Percentiles rank a stretch among this genome's conserved stretches.
Conservation (phyloP, 75 land plant genomes). For the Pinus taeda region DNA sequence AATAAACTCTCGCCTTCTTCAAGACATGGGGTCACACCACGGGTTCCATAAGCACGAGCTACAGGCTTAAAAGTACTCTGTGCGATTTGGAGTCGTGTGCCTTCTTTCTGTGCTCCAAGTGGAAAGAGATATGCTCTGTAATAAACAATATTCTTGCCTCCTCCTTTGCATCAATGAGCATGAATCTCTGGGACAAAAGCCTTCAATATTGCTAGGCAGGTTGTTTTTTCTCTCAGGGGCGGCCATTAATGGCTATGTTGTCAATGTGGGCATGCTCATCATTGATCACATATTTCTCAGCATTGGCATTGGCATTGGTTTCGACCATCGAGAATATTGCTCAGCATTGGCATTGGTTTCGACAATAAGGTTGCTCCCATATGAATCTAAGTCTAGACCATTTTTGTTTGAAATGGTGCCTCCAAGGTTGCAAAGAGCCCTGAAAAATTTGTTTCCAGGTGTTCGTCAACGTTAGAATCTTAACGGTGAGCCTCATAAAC, state of each 20-base stretch:
- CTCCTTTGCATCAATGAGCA: no score
- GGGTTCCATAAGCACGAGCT: no score
- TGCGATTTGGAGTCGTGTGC: no score
- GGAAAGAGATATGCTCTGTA: no score
- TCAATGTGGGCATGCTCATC: conserved; percentile 58
- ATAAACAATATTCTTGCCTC: no score
- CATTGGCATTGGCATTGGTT: conserved; percentile 66
- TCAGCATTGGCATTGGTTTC: no score
- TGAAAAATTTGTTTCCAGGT: conserved; percentile 42
- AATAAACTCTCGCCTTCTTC: no score
- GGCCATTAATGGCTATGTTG: conserved; percentile 42
- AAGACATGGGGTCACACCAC: no score
- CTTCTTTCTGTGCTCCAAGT: no score
- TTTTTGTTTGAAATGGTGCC: conserved; percentile 47
- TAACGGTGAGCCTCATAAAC: conserved; percentile 41
- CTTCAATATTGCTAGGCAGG: conserved; percentile 60
- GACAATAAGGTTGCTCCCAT: no score
- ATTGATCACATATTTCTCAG: conserved; percentile 61
- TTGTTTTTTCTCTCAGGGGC: conserved; percentile 46
- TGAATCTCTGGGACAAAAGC: no score
- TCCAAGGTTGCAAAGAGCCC: conserved; percentile 24
- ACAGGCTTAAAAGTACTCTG: no score
- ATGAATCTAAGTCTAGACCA: not conserved
- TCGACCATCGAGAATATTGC: conserved; percentile 14
- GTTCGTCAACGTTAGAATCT: conserved; percentile 30